phyloP scores from a whole-genome alignment of 2,329 filamentous ascomycete species.

The Beauveria sp. region DNA sequence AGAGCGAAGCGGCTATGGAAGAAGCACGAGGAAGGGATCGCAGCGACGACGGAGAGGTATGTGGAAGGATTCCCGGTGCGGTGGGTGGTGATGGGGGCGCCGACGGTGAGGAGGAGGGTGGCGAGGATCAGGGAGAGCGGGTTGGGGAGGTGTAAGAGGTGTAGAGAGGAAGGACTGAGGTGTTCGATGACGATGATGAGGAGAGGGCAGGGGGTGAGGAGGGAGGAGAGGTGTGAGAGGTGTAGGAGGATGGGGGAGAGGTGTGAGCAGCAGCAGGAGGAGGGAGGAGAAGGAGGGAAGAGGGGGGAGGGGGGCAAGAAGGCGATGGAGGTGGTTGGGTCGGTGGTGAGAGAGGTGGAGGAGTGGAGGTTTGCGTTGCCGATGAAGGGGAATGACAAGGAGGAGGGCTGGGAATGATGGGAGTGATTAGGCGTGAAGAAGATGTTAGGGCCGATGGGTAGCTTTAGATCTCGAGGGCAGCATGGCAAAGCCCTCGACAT shows the following conservation, averaged over 20 bases:
- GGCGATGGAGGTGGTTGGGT: background rate
- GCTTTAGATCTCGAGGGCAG: too few relatives aligned
- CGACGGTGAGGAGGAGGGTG: constrained; percentile 10
- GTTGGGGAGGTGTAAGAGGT: constrained; percentile 19
- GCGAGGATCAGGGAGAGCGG: background rate
- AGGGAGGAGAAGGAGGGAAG: background rate
- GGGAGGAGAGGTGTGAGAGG: background rate
- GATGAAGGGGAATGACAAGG: constrained; percentile 16
- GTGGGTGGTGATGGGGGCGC: constrained; percentile 12
- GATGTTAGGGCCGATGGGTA: too few relatives aligned
- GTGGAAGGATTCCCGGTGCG: constrained; percentile 22
- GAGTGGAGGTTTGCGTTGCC: background rate
- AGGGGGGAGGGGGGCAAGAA: background rate
- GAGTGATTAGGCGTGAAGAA: too few relatives aligned
- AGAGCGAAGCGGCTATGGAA: constrained; percentile 12
- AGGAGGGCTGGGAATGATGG: constrained; percentile 37
- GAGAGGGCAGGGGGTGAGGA: background rate
- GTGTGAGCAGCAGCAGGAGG: background rate
- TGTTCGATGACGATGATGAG: constrained; percentile 18
- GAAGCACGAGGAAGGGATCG: constrained; percentile 6
- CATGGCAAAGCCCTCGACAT: too few relatives aligned
- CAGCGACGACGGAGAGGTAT: constrained; percentile 16
- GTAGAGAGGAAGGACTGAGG: constrained; percentile 15
- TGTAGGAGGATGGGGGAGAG: background rate
- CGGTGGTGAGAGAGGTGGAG: background rate